phyloP scores from a whole-genome alignment of 148 eudicot genomes.

The Nepenthes gracilis region DNA sequence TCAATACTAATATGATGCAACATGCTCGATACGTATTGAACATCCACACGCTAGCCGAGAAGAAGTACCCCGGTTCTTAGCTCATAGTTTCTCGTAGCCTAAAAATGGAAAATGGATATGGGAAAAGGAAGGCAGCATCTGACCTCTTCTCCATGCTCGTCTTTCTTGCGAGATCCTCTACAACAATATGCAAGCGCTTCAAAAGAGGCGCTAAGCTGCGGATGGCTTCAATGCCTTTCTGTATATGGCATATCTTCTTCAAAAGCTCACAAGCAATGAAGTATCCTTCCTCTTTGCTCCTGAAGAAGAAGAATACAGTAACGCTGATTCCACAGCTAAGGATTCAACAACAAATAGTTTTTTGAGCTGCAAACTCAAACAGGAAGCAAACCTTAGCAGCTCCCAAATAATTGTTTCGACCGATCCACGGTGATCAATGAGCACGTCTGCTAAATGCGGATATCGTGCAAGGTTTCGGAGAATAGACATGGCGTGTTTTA shows the following conservation, averaged over 20 bases:
- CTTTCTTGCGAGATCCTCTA: constrained; percentile 65
- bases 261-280: constrained; percentile 71
- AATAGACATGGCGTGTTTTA: constrained; percentile 70
- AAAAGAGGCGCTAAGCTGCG: constrained; percentile 38
- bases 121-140: background rate
- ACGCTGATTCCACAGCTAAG: constrained; percentile 5
- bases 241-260: constrained; percentile 45
- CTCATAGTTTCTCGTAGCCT: too few relatives aligned
- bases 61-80: too few relatives aligned
- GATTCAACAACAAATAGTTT: background rate
- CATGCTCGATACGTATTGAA: background rate
- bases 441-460: constrained; percentile 48
- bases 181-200: constrained; percentile 57
- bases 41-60: background rate
- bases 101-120: too few relatives aligned
- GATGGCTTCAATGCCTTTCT: constrained; percentile 34
- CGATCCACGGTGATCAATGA: constrained; percentile 40
- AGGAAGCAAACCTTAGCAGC: constrained; percentile 44
- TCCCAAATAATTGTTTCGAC: constrained; percentile 51
- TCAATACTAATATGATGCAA: too few relatives aligned
- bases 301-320: constrained; percentile 12
- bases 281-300: constrained; percentile 87
- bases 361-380: background rate
- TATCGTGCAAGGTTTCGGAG: constrained; percentile 72
- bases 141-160: constrained; percentile 67